Evolutionary conservation across 2,329 filamentous ascomycete genomes (phyloP).

Genomic region (Xylariales sp.): DNA sequence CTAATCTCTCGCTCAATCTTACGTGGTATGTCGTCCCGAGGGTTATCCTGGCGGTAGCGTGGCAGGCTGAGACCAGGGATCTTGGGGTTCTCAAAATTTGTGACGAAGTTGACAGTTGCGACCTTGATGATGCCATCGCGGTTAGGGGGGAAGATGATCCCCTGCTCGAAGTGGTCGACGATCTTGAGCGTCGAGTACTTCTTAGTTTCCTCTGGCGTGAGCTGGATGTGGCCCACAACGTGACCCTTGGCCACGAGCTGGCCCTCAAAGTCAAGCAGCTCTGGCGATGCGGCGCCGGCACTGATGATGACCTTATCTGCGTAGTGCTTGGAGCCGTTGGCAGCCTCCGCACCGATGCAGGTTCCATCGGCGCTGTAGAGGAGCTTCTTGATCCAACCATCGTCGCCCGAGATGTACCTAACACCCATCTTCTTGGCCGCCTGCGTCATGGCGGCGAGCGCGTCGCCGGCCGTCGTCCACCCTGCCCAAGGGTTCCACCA

Average conservation of each 20-base stretch:
- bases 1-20: neutral
- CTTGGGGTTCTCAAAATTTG: neutral
- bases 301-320: neutral
- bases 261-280: neutral
- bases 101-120: neutral
- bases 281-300: neutral
- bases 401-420: slow-evolving; percentile 21
- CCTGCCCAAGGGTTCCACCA: slow-evolving; percentile 20
- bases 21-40: neutral
- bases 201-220: neutral
- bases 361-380: neutral
- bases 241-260: neutral
- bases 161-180: slow-evolving; percentile 1
- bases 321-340: neutral
- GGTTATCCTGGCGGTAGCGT: neutral
- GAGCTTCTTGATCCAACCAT: slow-evolving; percentile 6
- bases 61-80: neutral
- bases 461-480: slow-evolving; percentile 22
- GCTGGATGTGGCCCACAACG: neutral
- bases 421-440: slow-evolving; percentile 20
- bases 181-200: neutral
- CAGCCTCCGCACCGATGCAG: neutral
- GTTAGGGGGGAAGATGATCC: neutral
- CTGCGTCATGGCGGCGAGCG: slow-evolving; percentile 25
- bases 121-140: neutral